Conservation (phyloP, 441 rosid species). For the Francoa sonchifolia region DNA sequence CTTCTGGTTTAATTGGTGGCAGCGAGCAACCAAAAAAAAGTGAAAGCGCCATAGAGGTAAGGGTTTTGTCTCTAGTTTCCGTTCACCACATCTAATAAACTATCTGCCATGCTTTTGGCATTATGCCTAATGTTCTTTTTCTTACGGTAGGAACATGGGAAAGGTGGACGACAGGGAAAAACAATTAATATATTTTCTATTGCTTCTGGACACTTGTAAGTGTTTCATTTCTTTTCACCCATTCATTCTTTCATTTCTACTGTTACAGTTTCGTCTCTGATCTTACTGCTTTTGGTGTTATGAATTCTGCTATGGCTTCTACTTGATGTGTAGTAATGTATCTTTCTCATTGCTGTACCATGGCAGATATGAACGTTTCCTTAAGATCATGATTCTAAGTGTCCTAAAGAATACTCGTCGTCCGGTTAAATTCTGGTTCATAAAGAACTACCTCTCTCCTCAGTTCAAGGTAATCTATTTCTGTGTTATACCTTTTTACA, state of each 20-base stretch:
- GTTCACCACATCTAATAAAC: too few relatives aligned
- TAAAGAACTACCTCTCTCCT: conserved; percentile 96
- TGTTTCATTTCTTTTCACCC: conserved; percentile 7
- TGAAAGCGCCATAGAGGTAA: conserved; percentile 25
- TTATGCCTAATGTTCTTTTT: conserved; percentile 9
- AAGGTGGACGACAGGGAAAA: conserved; percentile 70
- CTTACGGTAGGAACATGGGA: conserved; percentile 43
- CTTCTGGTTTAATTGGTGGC: conserved; percentile 79
- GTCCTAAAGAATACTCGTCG: conserved; percentile 86
- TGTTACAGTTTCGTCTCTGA: too few relatives aligned
- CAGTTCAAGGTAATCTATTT: conserved; percentile 69
- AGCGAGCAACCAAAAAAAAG: conserved; percentile 44
- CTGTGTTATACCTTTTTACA: neutral
- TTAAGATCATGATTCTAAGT: conserved; percentile 90
- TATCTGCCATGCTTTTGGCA: too few relatives aligned
- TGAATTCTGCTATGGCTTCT: too few relatives aligned
- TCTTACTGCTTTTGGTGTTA: too few relatives aligned
- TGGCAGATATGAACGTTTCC: conserved; percentile 92
- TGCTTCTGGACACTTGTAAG: conserved; percentile 99
- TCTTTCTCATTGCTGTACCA: conserved; percentile 2
- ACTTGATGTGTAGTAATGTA: neutral
- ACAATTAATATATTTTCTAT: conserved; percentile 83
- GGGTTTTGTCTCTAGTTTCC: conserved; percentile 12
- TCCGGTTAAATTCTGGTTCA: conserved; percentile 98
- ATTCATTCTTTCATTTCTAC: neutral